Percentiles rank a stretch among this genome's conserved stretches.
Conservation (phyloP, 345 rosid species). For the Lepidium didymum region DNA sequence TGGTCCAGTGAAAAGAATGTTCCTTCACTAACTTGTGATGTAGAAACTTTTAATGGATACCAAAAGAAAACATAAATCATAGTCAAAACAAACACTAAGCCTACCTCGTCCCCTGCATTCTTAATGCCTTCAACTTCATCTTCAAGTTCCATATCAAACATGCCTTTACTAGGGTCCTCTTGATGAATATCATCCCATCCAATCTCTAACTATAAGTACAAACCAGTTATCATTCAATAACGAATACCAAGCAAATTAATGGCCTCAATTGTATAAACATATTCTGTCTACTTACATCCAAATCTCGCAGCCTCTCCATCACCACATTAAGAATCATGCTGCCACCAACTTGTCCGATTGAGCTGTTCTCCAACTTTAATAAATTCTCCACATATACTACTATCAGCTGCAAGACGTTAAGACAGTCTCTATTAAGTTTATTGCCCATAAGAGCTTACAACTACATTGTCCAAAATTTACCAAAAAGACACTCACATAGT, state of each 20-base stretch:
- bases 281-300: slow-evolving; percentile 59
- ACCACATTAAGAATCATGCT: slow-evolving; percentile 54
- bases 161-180: slow-evolving; percentile 67
- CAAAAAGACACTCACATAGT: slow-evolving; percentile 36
- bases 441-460: not conserved
- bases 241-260: not conserved
- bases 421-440: not conserved
- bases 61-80: not conserved
- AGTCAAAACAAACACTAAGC: not conserved
- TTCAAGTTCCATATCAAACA: slow-evolving; percentile 81
- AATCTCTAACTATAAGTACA: slow-evolving; percentile 50
- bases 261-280: not conserved
- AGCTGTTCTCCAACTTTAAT: slow-evolving; percentile 68
- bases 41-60: not conserved
- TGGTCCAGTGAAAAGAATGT: not conserved
- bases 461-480: not conserved
- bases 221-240: not conserved
- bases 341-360: slow-evolving; percentile 65
- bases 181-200: slow-evolving; percentile 69
- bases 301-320: slow-evolving; percentile 71
- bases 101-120: slow-evolving; percentile 49
- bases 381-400: slow-evolving; percentile 66
- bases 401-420: slow-evolving; percentile 26
- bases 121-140: slow-evolving; percentile 37
- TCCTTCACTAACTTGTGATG: not conserved